Evolutionary conservation across 345 rosid species (phyloP).

Genomic region (Citropsis articulata): DNA sequence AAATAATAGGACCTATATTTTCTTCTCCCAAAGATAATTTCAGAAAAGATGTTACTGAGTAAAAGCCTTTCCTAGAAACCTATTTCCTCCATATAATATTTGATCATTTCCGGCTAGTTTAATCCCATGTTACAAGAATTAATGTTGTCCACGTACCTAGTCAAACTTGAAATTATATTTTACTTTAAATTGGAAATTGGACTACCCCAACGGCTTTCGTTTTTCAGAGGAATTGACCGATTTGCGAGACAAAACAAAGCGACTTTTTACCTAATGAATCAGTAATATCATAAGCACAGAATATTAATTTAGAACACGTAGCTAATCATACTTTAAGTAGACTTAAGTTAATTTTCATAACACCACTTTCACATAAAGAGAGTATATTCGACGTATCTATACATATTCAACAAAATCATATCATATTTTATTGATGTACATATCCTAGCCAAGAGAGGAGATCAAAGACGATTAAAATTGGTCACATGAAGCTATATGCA

Average conservation of each 20-base stretch:
- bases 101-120: too few species aligned
- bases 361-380: neutral
- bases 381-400: neutral
- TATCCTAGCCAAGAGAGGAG: neutral
- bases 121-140: neutral
- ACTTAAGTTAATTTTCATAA: too few species aligned
- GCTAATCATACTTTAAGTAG: neutral
- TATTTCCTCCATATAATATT: too few species aligned
- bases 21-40: too few species aligned
- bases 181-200: neutral
- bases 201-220: neutral
- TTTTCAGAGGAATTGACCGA: neutral
- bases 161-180: neutral
- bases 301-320: neutral
- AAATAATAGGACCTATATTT: too few species aligned
- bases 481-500: neutral
- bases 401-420: neutral
- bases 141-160: neutral
- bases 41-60: too few species aligned
- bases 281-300: neutral
- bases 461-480: neutral
- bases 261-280: slow-evolving; percentile 2
- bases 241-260: neutral
- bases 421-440: neutral
- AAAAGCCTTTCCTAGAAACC: too few species aligned